Base-by-base conservation (phyloP, 1,284 basidiomycete genomes). In the Cutaneotrichosporon daszewskae region DNA sequence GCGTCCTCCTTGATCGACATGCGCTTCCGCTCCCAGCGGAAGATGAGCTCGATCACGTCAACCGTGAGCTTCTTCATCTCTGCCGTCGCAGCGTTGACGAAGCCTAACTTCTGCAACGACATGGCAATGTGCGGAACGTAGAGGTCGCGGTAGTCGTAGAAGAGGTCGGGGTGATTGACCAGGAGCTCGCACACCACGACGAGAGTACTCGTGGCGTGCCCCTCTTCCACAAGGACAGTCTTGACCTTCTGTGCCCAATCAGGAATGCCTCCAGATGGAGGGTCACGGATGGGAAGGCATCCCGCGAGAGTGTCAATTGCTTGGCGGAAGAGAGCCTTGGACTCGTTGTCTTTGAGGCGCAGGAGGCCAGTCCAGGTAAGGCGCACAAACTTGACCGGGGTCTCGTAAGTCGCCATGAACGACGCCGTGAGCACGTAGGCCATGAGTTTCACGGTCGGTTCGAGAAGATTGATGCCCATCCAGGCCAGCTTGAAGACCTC, bases 51-150 rank as follows among this genome's bases (percentile, higher is more conserved):
- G 8, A 89, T 75, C 32, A 89, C 79, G 49, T 94, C 90, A 37
- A 92, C 78, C 10, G 84, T 86, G 44, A 91, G 72, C 25, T 83
- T 72, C 27, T 91, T 83, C 18, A 87, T 84, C 59, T 98, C 95
- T 22, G 77, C 66, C n/a, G 80, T 84, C 4, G 87, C 81, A 12
- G 80, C 78, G 5, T 79, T 73, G 2, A 83, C 80, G 54, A 95
- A 79, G 19, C 90, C 91, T 16, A 98, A 78, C 69, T 91, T 94
- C 43, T 80, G 79, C 47, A 99, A 75, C 26, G 86, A 87, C 62
- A 87, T 87, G 49, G 92, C 87, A 72, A 99, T 91, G 63, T 95
- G 87, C 0, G 91, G 87, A n/a, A 98, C 81, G 68, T 98, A 98
- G 25, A 96, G 75, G 13, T 89, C 86, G 33, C 95, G 84, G 49